Evolutionary conservation across 2,329 filamentous ascomycete species (phyloP), one percentile per base, ranked within the genome.

Genomic region (Aspergillus sp.): DNA sequence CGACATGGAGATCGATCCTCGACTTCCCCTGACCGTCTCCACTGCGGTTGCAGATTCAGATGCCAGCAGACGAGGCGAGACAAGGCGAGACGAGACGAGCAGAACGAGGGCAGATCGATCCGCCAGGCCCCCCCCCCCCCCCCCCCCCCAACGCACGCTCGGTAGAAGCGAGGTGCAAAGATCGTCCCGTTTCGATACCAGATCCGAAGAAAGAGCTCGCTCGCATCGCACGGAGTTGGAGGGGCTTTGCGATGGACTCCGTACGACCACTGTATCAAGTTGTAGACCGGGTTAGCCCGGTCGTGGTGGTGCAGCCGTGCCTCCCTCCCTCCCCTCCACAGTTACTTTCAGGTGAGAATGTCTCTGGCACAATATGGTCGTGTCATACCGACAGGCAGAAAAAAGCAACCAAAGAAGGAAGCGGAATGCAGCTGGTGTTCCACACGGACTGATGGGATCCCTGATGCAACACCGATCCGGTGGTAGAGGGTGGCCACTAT

Each of bases 391-490:
- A 38, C 16, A 38, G 17, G 23, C 17, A 16, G 23, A 47, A 47
- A 47, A 49, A 50, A 49, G 34, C 38, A 52, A 52, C 25, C 41
- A 48, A 50, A 53, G 47, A 50, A 32, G 41, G 51, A 31, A 34
- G 32, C n/a, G 11, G 4, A 11, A 34, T 34, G n/a, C 11, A 11
- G 32, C 11, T 13, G 32, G 32, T n/a, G 54, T 58, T 58, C 56
- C 58, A 62, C 49, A 45, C 16, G 3, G 16, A 29, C 25, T 29
- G 25, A 29, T 29, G 25, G 29, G 36, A 54, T 56, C 57, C 56
- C 56, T 50, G 53, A 29, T 57, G 56, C 54, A 57, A 59, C 51
- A 53, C 52, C 52, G 45, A 56, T 58, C 58, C 52, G 54, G 45
- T 57, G 56, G 51, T 48, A 52, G 46, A 60, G 42, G 41, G 40